Conservation (phyloP, 495 filamentous ascomycete genomes). For the Aspergillus wentii region DNA sequence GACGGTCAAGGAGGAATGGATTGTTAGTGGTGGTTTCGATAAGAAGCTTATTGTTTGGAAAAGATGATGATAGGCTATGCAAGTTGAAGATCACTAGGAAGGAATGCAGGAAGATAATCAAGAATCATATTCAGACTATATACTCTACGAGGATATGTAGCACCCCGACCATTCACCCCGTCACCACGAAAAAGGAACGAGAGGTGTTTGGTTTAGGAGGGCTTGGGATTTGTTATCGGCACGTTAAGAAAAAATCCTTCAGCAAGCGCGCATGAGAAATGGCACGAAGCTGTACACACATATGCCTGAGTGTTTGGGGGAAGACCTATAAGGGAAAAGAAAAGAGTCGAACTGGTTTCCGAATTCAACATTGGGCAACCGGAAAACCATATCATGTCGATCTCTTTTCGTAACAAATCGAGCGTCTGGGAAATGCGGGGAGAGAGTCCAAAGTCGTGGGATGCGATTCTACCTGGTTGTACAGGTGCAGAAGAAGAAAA, state of each 20-base stretch:
- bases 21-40: slow-evolving; percentile 69
- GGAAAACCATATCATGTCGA: too few species aligned
- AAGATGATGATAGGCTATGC: slow-evolving; percentile 11
- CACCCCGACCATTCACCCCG: slow-evolving; percentile 85
- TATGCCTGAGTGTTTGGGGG: slow-evolving; percentile 70
- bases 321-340: slow-evolving; percentile 4
- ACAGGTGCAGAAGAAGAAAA: slow-evolving; percentile 2
- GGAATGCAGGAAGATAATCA: background rate
- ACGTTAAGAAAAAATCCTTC: slow-evolving; percentile 95
- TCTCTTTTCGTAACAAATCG: too few species aligned
- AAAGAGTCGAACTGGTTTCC: slow-evolving; percentile 7
- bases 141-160: slow-evolving; percentile 49
- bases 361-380: too few species aligned
- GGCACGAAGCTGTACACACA: slow-evolving; percentile 98
- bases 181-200: slow-evolving; percentile 54
- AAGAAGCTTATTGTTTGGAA: slow-evolving; percentile 59
- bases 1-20: slow-evolving; percentile 42
- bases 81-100: background rate
- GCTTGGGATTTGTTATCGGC: slow-evolving; percentile 70
- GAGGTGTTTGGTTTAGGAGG: slow-evolving; percentile 93
- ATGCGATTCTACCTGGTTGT: slow-evolving; percentile 6
- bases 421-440: slow-evolving; percentile 9
- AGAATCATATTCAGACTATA: slow-evolving; percentile 1
- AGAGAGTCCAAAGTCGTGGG: slow-evolving; percentile 7
- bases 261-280: slow-evolving; percentile 72